A percentile compares a stretch with the other conserved stretches of the same genome.
Conservation (phyloP, 331 rosid species). For the Malus hybrid region DNA sequence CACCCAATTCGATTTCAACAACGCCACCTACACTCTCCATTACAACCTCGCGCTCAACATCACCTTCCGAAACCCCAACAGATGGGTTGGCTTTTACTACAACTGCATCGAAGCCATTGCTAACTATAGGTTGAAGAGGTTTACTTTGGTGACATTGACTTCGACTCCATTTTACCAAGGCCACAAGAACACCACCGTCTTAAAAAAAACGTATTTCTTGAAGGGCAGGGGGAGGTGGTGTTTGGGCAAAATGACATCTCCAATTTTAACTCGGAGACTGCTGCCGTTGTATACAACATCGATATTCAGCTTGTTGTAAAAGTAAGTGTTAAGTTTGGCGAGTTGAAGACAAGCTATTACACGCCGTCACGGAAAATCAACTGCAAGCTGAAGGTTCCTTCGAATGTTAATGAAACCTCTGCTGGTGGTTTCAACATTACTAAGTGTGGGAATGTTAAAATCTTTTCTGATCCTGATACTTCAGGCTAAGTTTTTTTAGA, state of each 20-base stretch:
- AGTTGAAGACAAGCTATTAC: slow-evolving; percentile 8
- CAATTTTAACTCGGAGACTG: slow-evolving; percentile 25
- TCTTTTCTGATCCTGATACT: not conserved
- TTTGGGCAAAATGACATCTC: slow-evolving; percentile 19
- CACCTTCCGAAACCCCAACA: slow-evolving; percentile 29
- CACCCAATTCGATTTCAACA: slow-evolving; percentile 18
- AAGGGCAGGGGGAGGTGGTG: slow-evolving; percentile 21
- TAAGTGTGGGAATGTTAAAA: slow-evolving; percentile 2
- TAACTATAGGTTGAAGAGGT: slow-evolving; percentile 25
- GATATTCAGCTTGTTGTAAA: slow-evolving; percentile 38
- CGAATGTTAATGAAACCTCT: slow-evolving; percentile 3
- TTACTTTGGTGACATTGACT: slow-evolving; percentile 2
- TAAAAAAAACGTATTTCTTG: slow-evolving; percentile 20
- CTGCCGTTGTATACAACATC: slow-evolving; percentile 29
- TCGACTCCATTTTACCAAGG: slow-evolving; percentile 43
- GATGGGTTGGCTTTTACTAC: slow-evolving; percentile 19
- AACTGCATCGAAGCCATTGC: slow-evolving; percentile 26
- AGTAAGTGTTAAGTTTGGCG: slow-evolving; percentile 32
- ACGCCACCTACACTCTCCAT: slow-evolving; percentile 10
- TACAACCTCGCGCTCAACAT: slow-evolving; percentile 26
- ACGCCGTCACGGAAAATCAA: slow-evolving; percentile 14
- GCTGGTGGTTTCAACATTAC: slow-evolving; percentile 12
- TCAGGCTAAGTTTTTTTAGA: not conserved
- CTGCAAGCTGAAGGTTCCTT: slow-evolving; percentile 36
- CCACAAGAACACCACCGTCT: slow-evolving; percentile 37